phyloP scores from a whole-genome alignment of 495 filamentous ascomycete species.

The Barbatosphaeria neglecta region DNA sequence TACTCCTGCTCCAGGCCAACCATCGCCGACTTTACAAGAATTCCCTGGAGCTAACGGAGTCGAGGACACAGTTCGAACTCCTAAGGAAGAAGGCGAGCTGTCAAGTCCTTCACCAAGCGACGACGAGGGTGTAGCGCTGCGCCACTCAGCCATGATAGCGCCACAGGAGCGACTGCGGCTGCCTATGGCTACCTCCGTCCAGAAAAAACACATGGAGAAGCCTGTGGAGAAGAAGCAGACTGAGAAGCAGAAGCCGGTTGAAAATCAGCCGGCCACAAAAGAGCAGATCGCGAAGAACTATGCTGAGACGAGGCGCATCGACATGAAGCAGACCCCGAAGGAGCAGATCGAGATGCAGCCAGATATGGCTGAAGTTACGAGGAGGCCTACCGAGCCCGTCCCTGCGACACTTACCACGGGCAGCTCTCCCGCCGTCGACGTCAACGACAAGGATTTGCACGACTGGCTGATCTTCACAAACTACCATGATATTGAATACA shows the following conservation, averaged over 20 bases:
- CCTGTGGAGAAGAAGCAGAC: no score
- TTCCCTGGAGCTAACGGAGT: no score
- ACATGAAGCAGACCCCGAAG: no score
- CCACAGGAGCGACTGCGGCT: neutral
- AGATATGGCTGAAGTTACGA: neutral
- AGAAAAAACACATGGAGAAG: no score
- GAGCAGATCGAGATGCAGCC: neutral
- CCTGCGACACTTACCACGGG: neutral
- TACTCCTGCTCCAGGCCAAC: neutral
- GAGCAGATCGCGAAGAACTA: no score
- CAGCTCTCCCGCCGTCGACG: conserved; percentile 1
- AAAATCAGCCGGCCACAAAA: no score
- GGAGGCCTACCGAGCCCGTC: neutral
- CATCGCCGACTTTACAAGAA: neutral
- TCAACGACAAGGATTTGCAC: conserved; percentile 32
- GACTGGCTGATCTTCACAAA: conserved; percentile 52
- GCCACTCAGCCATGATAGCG: neutral
- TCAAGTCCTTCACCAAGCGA: neutral
- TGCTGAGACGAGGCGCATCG: no score
- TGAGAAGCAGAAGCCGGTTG: no score
- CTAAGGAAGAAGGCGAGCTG: neutral
- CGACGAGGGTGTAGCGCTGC: neutral
- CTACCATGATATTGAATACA: conserved; percentile 40
- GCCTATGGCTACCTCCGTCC: neutral
- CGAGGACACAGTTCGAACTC: no score